Percentiles rank a stretch among this genome's conserved stretches.
These are phyloP conservation scores for Lagenidium sp. DNA, from an alignment of 352 stramenopile genomes.

Conservation along the genomic window DNA sequence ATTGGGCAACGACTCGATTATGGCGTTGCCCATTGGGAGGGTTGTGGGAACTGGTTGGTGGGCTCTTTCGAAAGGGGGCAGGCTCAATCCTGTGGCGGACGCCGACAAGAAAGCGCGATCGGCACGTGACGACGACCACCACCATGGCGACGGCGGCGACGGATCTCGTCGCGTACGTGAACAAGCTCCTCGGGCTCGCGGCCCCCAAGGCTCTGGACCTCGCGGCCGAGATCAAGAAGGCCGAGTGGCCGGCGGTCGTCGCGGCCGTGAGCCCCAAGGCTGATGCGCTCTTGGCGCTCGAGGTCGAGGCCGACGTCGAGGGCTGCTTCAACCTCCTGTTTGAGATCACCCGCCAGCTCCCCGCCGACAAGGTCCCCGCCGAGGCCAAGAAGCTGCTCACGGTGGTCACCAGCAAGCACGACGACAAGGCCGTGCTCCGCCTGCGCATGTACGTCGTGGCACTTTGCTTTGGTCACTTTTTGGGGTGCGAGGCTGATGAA, in stretches of 20 bases:
- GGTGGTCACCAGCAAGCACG: slow-evolving; percentile 26
- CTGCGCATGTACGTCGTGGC: slow-evolving; percentile 45
- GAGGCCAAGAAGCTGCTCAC: slow-evolving; percentile 40
- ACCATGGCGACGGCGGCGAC: slow-evolving; percentile 24
- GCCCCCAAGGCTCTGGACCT: slow-evolving; percentile 33
- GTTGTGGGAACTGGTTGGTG: too few species aligned
- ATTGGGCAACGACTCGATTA: too few species aligned
- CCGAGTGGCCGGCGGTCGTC: slow-evolving; percentile 35
- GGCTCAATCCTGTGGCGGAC: too few species aligned
- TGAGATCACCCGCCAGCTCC: slow-evolving; percentile 35
- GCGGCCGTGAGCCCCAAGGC: slow-evolving; percentile 37
- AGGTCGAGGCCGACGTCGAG: slow-evolving; percentile 74
- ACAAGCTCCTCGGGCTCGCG: slow-evolving; percentile 56
- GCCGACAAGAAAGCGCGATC: too few species aligned
- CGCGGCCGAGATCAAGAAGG: slow-evolving; percentile 53
- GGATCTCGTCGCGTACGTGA: slow-evolving; percentile 70
- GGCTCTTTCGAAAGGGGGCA: too few species aligned
- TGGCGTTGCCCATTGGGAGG: too few species aligned
- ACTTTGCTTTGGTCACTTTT: neutral
- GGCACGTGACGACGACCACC: too few species aligned
- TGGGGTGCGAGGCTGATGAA: neutral
- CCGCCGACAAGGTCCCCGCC: slow-evolving; percentile 14
- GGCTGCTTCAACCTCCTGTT: slow-evolving; percentile 59
- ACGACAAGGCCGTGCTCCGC: slow-evolving; percentile 56
- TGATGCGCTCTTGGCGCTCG: slow-evolving; percentile 45